Evolutionary conservation across 768 basidiomycete genomes (phyloP).

Genomic region (Hypholoma sublateritium): DNA sequence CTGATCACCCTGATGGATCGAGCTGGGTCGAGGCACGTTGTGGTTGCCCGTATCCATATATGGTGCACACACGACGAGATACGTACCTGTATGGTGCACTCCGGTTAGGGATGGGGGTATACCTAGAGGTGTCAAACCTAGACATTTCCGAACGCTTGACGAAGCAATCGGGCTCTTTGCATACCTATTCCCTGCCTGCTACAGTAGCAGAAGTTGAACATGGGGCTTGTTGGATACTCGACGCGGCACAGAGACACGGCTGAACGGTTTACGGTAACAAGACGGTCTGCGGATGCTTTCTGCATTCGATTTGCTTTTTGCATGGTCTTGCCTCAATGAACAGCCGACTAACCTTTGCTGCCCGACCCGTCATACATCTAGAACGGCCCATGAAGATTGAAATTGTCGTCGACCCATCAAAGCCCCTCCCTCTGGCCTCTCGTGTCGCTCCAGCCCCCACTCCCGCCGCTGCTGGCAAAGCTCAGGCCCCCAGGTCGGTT

Average conservation of each 20-base stretch:
- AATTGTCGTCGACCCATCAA: conserved; percentile 87
- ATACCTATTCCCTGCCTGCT: conserved; percentile 28
- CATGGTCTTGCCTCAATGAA: conserved; percentile 40
- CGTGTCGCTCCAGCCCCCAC: conserved; percentile 79
- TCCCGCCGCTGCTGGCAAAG: conserved; percentile 34
- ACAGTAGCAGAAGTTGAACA: conserved; percentile 3
- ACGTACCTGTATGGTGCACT: background rate
- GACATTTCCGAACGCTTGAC: conserved; percentile 19
- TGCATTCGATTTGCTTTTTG: conserved; percentile 33
- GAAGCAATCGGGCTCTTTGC: conserved; percentile 19
- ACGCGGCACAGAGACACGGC: conserved; percentile 38
- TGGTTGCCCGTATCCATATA: background rate
- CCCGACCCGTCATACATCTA: conserved; percentile 43
- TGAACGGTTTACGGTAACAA: conserved; percentile 34
- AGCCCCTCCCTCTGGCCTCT: conserved; percentile 68
- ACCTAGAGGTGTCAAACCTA: conserved; percentile 19
- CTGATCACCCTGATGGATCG: conserved; percentile 41
- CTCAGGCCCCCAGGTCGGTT: conserved; percentile 29
- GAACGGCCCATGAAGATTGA: conserved; percentile 99
- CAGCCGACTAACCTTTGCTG: conserved; percentile 48
- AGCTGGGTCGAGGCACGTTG: conserved; percentile 20
- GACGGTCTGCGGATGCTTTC: conserved; percentile 28
- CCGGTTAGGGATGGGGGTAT: conserved; percentile 2
- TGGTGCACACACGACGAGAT: conserved; percentile 12
- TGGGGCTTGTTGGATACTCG: conserved; percentile 6